These are phyloP conservation scores for Mrakia blollopis DNA, from an alignment of 768 basidiomycete species.

Conservation along the genomic window DNA sequence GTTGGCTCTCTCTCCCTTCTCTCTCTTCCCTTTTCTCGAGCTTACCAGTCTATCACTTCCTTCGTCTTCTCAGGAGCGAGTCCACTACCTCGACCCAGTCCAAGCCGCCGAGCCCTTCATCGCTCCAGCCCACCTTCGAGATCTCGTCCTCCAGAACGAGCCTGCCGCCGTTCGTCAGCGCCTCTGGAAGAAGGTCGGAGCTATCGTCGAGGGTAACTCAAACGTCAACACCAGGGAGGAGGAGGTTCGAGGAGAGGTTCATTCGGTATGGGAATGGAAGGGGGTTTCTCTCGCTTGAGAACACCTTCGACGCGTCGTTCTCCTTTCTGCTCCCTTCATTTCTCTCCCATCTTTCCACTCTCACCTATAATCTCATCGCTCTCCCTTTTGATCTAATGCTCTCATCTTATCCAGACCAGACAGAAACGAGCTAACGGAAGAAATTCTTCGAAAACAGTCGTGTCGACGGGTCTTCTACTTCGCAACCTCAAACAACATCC, in stretches of 20 bases:
- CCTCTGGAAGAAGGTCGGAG: slow-evolving; percentile 78
- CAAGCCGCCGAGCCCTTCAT: slow-evolving; percentile 68
- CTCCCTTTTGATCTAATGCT: slow-evolving; percentile 6
- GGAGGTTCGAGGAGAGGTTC: slow-evolving; percentile 50
- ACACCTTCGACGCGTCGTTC: neutral
- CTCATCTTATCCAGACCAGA: neutral
- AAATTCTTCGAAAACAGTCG: no score
- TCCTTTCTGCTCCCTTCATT: neutral
- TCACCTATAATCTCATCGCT: neutral
- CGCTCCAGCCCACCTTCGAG: slow-evolving; percentile 80
- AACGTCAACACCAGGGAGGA: slow-evolving; percentile 81
- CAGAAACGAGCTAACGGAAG: no score
- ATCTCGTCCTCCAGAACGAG: slow-evolving; percentile 74
- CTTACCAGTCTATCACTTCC: no score
- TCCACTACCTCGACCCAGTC: slow-evolving; percentile 75
- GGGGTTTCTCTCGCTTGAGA: slow-evolving; percentile 1
- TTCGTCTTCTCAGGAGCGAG: slow-evolving; percentile 36
- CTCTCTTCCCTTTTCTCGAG: no score
- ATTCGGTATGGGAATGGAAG: slow-evolving; percentile 26
- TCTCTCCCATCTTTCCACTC: neutral
- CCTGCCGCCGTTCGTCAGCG: slow-evolving; percentile 64
- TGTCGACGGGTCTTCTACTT: no score
- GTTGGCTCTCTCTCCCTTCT: no score
- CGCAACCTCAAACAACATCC: no score
- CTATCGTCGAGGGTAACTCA: slow-evolving; percentile 79